Base-by-base conservation (phyloP, 441 rosid species). In the Melastoma candidum region DNA sequence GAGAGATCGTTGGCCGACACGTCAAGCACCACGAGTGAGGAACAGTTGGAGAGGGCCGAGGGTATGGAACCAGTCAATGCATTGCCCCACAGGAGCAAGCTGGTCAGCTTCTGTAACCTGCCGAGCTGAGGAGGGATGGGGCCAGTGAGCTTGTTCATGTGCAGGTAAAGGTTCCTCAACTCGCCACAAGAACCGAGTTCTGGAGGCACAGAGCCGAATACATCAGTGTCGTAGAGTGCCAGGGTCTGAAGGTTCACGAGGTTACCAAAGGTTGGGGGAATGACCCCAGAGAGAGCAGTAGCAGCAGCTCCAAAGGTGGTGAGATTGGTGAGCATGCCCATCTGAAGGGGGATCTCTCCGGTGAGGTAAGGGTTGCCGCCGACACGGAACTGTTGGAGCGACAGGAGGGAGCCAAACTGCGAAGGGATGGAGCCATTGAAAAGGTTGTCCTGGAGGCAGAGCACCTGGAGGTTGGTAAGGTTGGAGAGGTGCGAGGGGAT, bases 41-140 rank as follows among this genome's bases (percentile, higher is more conserved):
- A 92, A 62, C 85, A 87, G 53, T 92, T 92, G 0, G 98, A 92
- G 53, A 92, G 65, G 69, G 82, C 90, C 7, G 85, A 70, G 44
- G 96, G 98, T 52, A 92, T 87, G 17, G 71, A 47, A 3, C 95
- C 96, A 49, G 95, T 57, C 46, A 92, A 70, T 14, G 78, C 73
- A 58, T 92, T 87, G 1, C 95, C 94, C 98, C 98, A 92, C 22
- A 92, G 53, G 61, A 83, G 93, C 78, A 92, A 77, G 80, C 94
- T 87, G 51, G 96, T 87, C 58, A 92, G 84, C 74, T 87, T 82
- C 64, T 82, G 85, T 61, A 92, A 74, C 80, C 74, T 80, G 47
- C 98, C 98, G 49, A 92, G 53, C 52, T 80, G 78, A 57, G 78
- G 66, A 48, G 96, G 95, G 51, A 92, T 80, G 9, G 84, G 65